A percentile compares a stretch with the other conserved stretches of the same genome.
Evolutionary conservation across 495 filamentous ascomycete species (phyloP).

Genomic region (Neohortaea acidophila): DNA sequence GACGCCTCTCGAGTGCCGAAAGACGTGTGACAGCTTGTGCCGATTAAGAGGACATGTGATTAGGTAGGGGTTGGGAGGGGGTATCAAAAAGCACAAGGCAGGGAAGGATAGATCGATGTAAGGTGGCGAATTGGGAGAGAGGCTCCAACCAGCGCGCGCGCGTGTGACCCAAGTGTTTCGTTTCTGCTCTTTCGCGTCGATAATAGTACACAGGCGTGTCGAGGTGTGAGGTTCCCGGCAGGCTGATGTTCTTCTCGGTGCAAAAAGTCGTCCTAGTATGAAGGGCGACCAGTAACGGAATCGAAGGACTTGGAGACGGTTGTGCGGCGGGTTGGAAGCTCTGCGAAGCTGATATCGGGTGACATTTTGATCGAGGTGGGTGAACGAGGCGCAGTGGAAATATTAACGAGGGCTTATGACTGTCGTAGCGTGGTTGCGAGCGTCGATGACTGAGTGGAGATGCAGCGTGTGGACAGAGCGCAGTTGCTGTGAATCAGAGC

Average conservation of each 20-base stretch:
- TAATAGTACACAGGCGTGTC: background rate
- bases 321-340: slow-evolving; percentile 7
- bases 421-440: slow-evolving; percentile 5
- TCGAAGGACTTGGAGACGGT: slow-evolving; percentile 13
- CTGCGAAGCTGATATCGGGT: background rate
- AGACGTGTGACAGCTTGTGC: slow-evolving; percentile 7
- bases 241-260: background rate
- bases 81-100: background rate
- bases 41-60: slow-evolving; percentile 4
- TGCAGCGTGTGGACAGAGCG: background rate
- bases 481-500: background rate
- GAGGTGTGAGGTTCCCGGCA: slow-evolving; percentile 1
- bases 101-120: background rate
- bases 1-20: slow-evolving; percentile 12
- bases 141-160: slow-evolving; percentile 1
- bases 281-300: slow-evolving; percentile 2
- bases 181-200: slow-evolving; percentile 7
- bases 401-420: slow-evolving; percentile 4
- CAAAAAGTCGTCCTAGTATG: slow-evolving; percentile 5
- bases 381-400: slow-evolving; percentile 11
- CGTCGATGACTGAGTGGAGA: slow-evolving; percentile 13
- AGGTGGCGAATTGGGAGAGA: background rate
- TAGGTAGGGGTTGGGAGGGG: too few relatives aligned
- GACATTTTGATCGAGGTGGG: slow-evolving; percentile 6
- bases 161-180: slow-evolving; percentile 2